These are phyloP conservation scores for Solanum paucissectum DNA, from an alignment of 257 asterid genomes.

Conservation along the genomic window DNA sequence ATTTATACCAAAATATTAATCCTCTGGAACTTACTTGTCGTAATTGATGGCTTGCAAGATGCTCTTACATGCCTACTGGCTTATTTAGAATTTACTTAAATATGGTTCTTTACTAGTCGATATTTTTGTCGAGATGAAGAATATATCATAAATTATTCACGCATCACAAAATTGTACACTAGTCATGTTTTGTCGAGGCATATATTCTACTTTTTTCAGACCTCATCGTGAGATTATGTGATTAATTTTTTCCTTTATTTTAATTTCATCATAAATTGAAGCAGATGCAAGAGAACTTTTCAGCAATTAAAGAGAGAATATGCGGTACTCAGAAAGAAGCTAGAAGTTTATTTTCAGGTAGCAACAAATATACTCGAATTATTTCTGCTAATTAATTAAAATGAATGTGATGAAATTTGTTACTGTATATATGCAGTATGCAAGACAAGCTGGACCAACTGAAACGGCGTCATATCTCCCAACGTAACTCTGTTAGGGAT, in stretches of 20 bases:
- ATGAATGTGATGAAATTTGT: neutral
- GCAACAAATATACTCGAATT: neutral
- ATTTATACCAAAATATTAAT: no score
- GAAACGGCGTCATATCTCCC: conserved; percentile 42
- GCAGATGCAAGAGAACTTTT: conserved; percentile 64
- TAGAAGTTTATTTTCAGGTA: conserved; percentile 74
- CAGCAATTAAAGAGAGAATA: conserved; percentile 68
- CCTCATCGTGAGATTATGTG: neutral
- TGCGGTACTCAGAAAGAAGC: conserved; percentile 49
- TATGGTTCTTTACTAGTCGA: neutral
- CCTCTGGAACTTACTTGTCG: neutral
- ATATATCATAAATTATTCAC: neutral
- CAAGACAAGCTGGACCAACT: conserved; percentile 51
- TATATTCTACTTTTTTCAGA: no score
- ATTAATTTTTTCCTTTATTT: neutral
- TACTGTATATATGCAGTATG: conserved; percentile 21
- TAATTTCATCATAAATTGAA: neutral
- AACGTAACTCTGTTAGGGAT: neutral
- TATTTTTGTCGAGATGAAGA: neutral
- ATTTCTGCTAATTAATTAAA: neutral
- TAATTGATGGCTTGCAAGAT: neutral
- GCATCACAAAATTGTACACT: neutral
- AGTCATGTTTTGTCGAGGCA: neutral
- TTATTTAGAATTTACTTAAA: neutral
- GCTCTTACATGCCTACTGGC: neutral